Conservation (phyloP, 495 filamentous ascomycete genomes). For the Hypomontagnella submonticulosa region DNA sequence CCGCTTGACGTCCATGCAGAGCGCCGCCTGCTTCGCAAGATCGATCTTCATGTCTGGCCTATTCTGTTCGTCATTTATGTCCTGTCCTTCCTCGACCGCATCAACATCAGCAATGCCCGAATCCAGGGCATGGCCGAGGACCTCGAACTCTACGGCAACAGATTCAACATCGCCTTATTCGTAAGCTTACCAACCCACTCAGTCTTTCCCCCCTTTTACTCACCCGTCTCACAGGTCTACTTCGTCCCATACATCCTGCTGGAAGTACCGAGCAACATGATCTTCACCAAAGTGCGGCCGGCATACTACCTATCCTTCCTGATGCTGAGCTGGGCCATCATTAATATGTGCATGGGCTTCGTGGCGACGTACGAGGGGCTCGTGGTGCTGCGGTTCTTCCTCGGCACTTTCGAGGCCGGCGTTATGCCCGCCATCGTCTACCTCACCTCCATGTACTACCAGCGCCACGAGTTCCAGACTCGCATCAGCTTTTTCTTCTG, state of each 20-base stretch:
- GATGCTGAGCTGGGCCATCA: slow-evolving; percentile 67
- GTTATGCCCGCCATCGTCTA: slow-evolving; percentile 67
- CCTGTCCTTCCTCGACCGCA: slow-evolving; percentile 62
- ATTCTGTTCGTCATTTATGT: slow-evolving; percentile 57
- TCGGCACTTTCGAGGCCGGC: slow-evolving; percentile 70
- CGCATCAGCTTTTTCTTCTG: slow-evolving; percentile 69
- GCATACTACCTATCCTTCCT: slow-evolving; percentile 64
- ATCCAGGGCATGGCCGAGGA: slow-evolving; percentile 70
- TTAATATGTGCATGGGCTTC: slow-evolving; percentile 64
- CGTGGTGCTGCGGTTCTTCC: slow-evolving; percentile 63
- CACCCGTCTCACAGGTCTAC: slow-evolving; percentile 53
- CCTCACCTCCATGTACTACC: slow-evolving; percentile 71
- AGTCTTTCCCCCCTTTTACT: too few species aligned
- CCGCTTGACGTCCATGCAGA: slow-evolving; percentile 42
- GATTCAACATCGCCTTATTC: slow-evolving; percentile 70
- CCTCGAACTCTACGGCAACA: slow-evolving; percentile 64
- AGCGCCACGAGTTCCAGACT: slow-evolving; percentile 68
- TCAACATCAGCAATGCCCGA: slow-evolving; percentile 72
- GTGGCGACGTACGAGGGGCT: slow-evolving; percentile 64
- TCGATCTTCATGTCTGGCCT: slow-evolving; percentile 53
- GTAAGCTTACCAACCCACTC: slow-evolving; percentile 43
- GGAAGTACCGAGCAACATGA: slow-evolving; percentile 68
- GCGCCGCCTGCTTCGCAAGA: slow-evolving; percentile 48
- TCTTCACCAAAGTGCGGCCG: slow-evolving; percentile 62
- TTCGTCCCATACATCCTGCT: slow-evolving; percentile 73